Evolutionary conservation across 1,284 basidiomycete species (phyloP), one percentile per base, ranked within the genome.

Genomic region (Violaceomyces palustris): DNA sequence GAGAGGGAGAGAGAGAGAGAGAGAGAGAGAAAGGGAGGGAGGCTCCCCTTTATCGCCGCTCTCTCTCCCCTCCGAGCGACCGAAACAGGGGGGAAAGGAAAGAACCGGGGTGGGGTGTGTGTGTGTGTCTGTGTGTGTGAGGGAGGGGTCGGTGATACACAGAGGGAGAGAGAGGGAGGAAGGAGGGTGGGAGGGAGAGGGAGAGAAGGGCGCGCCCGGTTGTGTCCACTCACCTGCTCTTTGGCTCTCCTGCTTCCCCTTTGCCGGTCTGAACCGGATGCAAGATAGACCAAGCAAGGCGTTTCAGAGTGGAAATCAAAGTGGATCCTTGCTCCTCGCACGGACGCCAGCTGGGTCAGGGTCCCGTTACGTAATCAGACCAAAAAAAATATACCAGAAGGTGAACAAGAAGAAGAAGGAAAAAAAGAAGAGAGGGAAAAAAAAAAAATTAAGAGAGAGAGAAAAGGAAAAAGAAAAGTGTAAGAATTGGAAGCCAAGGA

Each of bases 381-480:
- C 26, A 28, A 28, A 8, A 33, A 35, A 31, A 39, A 39, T n/a
- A n/a, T n/a, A n/a, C n/a, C n/a, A 25, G 36, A 25, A 27, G 9
- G 30, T 38, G 30, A 24, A 38, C 30, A 42, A 35, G 24, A 36
- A 35, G 26, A 27, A 17, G 25, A 45, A 34, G n/a, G 30, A 37
- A 37, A 32, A 36, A 11, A 2, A 44, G n/a, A 37, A 14, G 1
- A 8, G 34, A 12, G 8, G 21, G 15, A 19, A 37, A 25, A 31
- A 15, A 28, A 39, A 29, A 32, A 22, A 17, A 26, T 18, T 23
- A 32, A 38, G 36, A 28, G 21, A 35, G 24, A 36, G 32, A 23
- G 27, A 17, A 24, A 45, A 34, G n/a, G 30, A 37, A 37, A 32
- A 36, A 11, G 2, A 44, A n/a, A 37, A 14, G 1, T 11, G 34